Conservation (phyloP, 2,329 filamentous ascomycete genomes). For the Mollisia scopiformis region DNA sequence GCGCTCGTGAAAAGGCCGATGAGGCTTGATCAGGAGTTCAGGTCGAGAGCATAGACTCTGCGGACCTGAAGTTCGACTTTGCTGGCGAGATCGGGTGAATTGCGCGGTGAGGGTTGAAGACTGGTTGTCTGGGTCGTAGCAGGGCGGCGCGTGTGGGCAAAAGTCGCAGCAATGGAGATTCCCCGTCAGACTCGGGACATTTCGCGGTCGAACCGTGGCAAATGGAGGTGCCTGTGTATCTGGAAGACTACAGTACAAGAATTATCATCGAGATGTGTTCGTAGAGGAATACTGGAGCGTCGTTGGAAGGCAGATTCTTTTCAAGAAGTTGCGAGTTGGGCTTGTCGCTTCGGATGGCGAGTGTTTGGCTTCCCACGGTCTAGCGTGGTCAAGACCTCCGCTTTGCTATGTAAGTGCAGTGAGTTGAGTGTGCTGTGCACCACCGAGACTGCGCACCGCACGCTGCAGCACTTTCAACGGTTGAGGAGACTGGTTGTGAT, state of each 20-base stretch:
- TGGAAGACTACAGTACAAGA: conserved; percentile 3
- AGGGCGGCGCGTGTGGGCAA: conserved; percentile 24
- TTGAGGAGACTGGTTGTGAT: no score
- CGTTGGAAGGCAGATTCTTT: conserved; percentile 13
- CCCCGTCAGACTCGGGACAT: conserved; percentile 23
- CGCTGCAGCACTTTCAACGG: no score
- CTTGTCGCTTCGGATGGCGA: not conserved
- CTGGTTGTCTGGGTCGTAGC: conserved; percentile 19
- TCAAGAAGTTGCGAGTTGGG: conserved; percentile 20
- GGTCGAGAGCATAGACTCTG: conserved; percentile 28
- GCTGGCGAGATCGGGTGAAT: conserved; percentile 15
- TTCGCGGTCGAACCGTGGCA: conserved; percentile 6
- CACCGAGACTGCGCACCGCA: no score
- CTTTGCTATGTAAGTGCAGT: not conserved
- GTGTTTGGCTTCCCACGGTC: not conserved
- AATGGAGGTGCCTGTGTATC: not conserved
- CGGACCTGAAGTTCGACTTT: conserved; percentile 4
- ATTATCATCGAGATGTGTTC: conserved; percentile 8
- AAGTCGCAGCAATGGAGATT: conserved; percentile 14
- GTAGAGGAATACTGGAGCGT: conserved; percentile 5
- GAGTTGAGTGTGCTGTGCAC: no score
- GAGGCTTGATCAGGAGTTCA: conserved; percentile 11
- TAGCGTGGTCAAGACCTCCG: not conserved
- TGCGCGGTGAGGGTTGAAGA: conserved; percentile 18
- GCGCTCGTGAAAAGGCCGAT: conserved; percentile 15